Conservation (phyloP, 495 filamentous ascomycete genomes). For the Rostrohypoxylon terebratum region DNA sequence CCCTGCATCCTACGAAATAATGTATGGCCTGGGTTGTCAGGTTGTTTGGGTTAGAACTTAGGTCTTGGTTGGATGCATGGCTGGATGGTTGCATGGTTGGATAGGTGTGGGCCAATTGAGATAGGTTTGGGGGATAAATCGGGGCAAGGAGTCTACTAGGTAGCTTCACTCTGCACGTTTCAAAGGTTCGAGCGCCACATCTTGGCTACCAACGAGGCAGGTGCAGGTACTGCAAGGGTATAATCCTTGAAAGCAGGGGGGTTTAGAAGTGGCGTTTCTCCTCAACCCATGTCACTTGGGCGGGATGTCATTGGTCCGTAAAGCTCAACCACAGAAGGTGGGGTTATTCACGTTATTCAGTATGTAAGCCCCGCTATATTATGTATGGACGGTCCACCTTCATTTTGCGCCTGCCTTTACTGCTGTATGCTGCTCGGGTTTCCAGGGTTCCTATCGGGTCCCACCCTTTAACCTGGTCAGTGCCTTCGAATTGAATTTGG, state of each 20-base stretch:
- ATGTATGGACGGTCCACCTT: slow-evolving; percentile 21
- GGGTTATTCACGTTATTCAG: slow-evolving; percentile 11
- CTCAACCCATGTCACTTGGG: neutral
- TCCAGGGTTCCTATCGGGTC: slow-evolving; percentile 12
- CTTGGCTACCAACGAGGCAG: slow-evolving; percentile 18
- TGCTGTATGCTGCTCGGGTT: neutral
- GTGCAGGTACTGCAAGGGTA: neutral
- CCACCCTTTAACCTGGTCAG: slow-evolving; percentile 7
- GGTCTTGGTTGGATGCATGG: no score
- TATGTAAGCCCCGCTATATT: neutral
- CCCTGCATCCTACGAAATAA: slow-evolving; percentile 29
- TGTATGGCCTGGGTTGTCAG: neutral
- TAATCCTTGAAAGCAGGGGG: slow-evolving; percentile 1
- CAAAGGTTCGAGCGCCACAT: slow-evolving; percentile 30
- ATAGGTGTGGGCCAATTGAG: slow-evolving; percentile 12
- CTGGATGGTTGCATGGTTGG: neutral
- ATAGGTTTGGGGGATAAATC: slow-evolving; percentile 8
- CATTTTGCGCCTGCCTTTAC: slow-evolving; percentile 20
- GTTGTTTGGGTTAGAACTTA: neutral
- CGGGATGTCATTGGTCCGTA: neutral
- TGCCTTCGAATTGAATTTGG: slow-evolving; percentile 38
- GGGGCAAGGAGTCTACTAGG: slow-evolving; percentile 2
- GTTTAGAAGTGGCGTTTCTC: neutral
- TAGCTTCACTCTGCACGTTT: slow-evolving; percentile 28
- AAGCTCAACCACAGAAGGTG: slow-evolving; percentile 29